Evolutionary conservation across 257 asterid genomes (phyloP).

Genomic region (Craterostigma plantagineum): DNA sequence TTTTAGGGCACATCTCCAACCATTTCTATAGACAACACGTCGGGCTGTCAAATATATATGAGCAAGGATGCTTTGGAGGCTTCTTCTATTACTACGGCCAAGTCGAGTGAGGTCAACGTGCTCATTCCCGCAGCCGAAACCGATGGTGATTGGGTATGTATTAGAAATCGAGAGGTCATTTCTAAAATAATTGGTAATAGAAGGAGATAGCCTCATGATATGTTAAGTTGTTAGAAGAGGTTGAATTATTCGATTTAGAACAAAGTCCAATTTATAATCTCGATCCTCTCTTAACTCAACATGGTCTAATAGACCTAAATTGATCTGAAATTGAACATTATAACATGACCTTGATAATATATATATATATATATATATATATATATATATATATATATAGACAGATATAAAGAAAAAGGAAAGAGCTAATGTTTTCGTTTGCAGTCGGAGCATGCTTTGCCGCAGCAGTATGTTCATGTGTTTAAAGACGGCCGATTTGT

Average conservation of each 20-base stretch:
- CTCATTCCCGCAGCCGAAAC: conserved; percentile 70
- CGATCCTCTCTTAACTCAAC: too few relatives aligned
- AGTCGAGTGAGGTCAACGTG: conserved; percentile 84
- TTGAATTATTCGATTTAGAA: too few relatives aligned
- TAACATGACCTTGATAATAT: background rate
- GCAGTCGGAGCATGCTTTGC: conserved; percentile 87
- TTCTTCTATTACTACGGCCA: conserved; percentile 83
- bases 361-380: too few relatives aligned
- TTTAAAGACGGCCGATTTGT: conserved; percentile 68
- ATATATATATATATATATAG: too few relatives aligned
- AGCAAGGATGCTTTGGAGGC: conserved; percentile 71
- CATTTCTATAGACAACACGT: conserved; percentile 77
- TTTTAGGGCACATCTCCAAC: conserved; percentile 87
- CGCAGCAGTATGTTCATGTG: conserved; percentile 64
- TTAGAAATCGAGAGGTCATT: too few relatives aligned
- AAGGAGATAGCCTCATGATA: conserved; percentile 6
- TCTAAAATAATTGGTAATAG: too few relatives aligned
- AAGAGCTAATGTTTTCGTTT: too few relatives aligned
- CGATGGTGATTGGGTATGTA: conserved; percentile 93
- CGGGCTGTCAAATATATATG: conserved; percentile 86
- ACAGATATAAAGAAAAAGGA: too few relatives aligned
- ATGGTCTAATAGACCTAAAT: too few relatives aligned
- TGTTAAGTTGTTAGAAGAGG: too few relatives aligned
- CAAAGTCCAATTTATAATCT: too few relatives aligned
- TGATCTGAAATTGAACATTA: too few relatives aligned